Base-by-base conservation (phyloP, 441 rosid species). In the Brassica hybrid region DNA sequence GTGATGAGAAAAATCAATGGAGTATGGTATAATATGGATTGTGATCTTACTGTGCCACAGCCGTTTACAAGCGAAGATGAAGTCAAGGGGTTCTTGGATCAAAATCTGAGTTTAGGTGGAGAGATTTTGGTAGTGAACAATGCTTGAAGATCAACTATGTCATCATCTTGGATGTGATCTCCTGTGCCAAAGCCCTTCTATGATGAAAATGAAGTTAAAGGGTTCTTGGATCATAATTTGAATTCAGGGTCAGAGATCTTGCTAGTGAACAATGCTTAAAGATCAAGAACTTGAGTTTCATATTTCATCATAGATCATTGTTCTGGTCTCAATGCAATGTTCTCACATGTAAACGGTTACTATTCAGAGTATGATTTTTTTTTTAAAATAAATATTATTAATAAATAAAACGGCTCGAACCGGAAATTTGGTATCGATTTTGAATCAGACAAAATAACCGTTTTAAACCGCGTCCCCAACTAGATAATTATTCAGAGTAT, bases 11-110 rank as follows among this genome's bases (percentile, higher is more conserved):
- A 80, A 80, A 86, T 88, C 73, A 80, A 76, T 77, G 96, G 92
- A 67, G 76, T 87, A 71, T 93, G 97, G 97, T 93, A 90, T 84
- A 93, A 92, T 71, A 81, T 93, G 86, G 96, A 89, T 63, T 91
- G 97, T 84, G 97, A 95, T 84, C 94, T 93, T 21, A 9, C 30
- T 48, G 61, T 79, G 36, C 93, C 96, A 52, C 54, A 59, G 7
- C 12, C 77, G 27, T 90, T 93, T 57, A 73, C 79, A 65, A 82
- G 79, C 38, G 72, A 71, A 18, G 84, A 80, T 67, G 83, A 88
- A 77, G 85, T 90, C 38, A 79, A 75, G 80, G 86, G 62, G 7
- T 87, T 88, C 77, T 85, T 91, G 90, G 92, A 89, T 83, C 84
- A 57, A 57, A 81, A 79, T 36, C 75, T 88, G 57, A 64, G 64